A percentile compares a stretch with the other conserved stretches of the same genome.
phyloP scores from a whole-genome alignment of 805 yeast species.

The Candida yuanshanica region DNA sequence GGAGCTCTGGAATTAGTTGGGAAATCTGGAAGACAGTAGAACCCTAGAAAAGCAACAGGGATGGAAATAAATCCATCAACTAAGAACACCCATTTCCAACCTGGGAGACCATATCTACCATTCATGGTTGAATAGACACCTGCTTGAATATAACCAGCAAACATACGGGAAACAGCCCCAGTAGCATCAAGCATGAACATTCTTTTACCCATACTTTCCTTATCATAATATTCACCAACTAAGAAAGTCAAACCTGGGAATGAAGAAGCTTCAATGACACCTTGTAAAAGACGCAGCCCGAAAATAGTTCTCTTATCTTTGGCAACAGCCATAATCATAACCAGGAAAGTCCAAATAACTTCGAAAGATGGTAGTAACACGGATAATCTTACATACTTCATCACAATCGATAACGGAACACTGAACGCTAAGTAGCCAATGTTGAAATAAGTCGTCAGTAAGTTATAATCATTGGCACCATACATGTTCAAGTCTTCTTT shows the following conservation, averaged over 20 bases:
- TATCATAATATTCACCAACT: slow-evolving; percentile 9
- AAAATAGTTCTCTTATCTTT: slow-evolving; percentile 3
- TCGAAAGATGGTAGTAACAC: slow-evolving; percentile 8
- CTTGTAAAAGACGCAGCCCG: slow-evolving; percentile 10
- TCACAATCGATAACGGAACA: slow-evolving; percentile 1
- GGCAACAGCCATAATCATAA: slow-evolving; percentile 7
- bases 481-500: slow-evolving; percentile 46
- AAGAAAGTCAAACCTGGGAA: slow-evolving; percentile 9
- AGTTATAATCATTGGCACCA: slow-evolving; percentile 48
- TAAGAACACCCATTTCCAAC: slow-evolving; percentile 49
- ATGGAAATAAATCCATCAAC: slow-evolving; percentile 42
- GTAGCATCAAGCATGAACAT: slow-evolving; percentile 12
- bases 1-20: slow-evolving; percentile 1
- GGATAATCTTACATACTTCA: slow-evolving; percentile 7
- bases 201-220: slow-evolving; percentile 5
- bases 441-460: slow-evolving; percentile 7
- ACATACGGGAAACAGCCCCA: slow-evolving; percentile 8
- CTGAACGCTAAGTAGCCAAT: slow-evolving; percentile 9
- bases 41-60: slow-evolving; percentile 41
- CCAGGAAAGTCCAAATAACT: slow-evolving; percentile 9
- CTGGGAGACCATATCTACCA: slow-evolving; percentile 33
- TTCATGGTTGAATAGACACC: slow-evolving; percentile 32
- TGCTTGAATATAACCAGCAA: slow-evolving; percentile 38
- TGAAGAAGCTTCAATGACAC: slow-evolving; percentile 9
- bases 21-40: slow-evolving; percentile 42